Evolutionary conservation across 306 rosid species (phyloP).

Genomic region (Vigna unguiculata): DNA sequence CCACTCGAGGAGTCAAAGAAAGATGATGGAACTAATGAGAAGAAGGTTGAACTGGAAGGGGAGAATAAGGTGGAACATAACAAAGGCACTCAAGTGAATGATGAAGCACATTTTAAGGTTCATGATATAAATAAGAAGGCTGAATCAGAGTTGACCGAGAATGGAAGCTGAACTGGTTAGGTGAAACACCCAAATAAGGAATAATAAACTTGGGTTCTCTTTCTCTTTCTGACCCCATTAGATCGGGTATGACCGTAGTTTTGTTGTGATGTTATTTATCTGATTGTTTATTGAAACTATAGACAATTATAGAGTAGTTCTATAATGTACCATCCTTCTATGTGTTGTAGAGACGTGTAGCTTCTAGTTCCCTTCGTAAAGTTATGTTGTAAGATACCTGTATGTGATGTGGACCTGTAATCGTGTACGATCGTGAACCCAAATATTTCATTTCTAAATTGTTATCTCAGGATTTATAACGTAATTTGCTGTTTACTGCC

Average conservation of each 20-base stretch:
- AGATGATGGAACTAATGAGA: constrained; percentile 50
- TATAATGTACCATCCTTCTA: constrained; percentile 61
- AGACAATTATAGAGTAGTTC: constrained; percentile 67
- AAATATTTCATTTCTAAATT: constrained; percentile 31
- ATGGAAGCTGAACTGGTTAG: constrained; percentile 59
- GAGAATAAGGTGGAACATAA: constrained; percentile 54
- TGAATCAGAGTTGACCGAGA: constrained; percentile 58
- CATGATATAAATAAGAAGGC: constrained; percentile 53
- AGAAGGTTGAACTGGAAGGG: constrained; percentile 56
- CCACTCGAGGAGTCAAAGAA: constrained; percentile 56
- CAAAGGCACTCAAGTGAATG: constrained; percentile 46
- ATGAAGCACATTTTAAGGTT: constrained; percentile 50
- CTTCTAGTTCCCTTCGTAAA: constrained; percentile 57
- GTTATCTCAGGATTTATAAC: constrained; percentile 10
- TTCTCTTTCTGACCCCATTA: constrained; percentile 59
- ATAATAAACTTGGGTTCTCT: constrained; percentile 45
- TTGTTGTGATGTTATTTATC: constrained; percentile 64
- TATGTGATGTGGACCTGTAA: constrained; percentile 57
- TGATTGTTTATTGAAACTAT: constrained; percentile 70
- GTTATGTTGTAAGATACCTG: constrained; percentile 64
- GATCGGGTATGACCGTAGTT: constrained; percentile 62
- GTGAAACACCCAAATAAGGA: constrained; percentile 49
- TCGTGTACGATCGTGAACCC: constrained; percentile 46
- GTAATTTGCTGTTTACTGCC: background rate
- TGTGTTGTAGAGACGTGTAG: constrained; percentile 62